These are phyloP conservation scores for Acer saccharum DNA, from an alignment of 345 rosid genomes.

Conservation along the genomic window DNA sequence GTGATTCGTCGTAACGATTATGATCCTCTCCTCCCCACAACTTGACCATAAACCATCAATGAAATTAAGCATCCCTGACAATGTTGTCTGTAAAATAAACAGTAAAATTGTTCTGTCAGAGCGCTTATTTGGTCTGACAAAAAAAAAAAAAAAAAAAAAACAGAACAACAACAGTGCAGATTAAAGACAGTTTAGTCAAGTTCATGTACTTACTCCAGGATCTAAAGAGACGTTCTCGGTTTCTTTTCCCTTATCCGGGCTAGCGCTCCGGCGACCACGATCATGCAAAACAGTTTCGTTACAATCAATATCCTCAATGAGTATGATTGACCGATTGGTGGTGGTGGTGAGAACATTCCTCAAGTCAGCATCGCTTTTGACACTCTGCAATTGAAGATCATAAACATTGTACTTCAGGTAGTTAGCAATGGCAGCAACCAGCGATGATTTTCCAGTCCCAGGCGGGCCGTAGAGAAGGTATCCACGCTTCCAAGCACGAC, in stretches of 20 bases:
- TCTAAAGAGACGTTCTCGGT: background rate
- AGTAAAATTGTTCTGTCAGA: background rate
- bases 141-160: too few relatives aligned
- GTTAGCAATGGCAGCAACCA: conserved; percentile 30
- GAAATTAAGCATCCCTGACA: conserved; percentile 30
- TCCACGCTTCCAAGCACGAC: conserved; percentile 35
- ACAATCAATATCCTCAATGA: conserved; percentile 11
- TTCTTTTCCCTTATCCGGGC: background rate
- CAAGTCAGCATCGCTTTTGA: conserved; percentile 20
- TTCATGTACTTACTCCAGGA: conserved; percentile 20
- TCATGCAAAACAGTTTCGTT: background rate
- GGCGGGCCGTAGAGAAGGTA: conserved; percentile 31
- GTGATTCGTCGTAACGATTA: conserved; percentile 26
- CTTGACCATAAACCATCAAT: conserved; percentile 34
- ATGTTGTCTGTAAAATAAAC: conserved; percentile 12
- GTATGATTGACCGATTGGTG: conserved; percentile 7
- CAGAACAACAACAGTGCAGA: too few relatives aligned
- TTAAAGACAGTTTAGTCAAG: background rate
- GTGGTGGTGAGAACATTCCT: conserved; percentile 24
- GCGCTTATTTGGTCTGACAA: too few relatives aligned
- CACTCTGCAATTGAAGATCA: conserved; percentile 26
- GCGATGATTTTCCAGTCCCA: conserved; percentile 27
- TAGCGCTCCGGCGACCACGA: conserved; percentile 1
- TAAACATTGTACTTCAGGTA: conserved; percentile 23
- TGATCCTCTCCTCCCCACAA: conserved; percentile 30